Percentiles rank a stretch among this genome's conserved stretches.
phyloP scores from a whole-genome alignment of 257 asterid species.

The Solanum ossicruentum region DNA sequence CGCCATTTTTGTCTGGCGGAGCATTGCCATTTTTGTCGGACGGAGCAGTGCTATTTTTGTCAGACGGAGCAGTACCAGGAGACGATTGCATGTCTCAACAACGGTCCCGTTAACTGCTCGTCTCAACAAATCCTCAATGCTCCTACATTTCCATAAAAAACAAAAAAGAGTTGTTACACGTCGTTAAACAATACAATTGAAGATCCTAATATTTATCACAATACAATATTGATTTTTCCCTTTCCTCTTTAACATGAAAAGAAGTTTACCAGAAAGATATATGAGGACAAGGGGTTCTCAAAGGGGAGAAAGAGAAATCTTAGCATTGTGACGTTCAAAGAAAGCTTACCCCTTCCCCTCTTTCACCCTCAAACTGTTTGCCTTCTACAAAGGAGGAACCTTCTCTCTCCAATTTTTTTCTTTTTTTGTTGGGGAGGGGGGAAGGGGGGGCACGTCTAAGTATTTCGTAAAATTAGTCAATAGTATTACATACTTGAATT shows the following conservation, averaged over 20 bases:
- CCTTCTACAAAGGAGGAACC: constrained; percentile 22
- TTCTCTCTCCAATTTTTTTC: not conserved
- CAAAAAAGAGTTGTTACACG: not conserved
- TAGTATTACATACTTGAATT: not conserved
- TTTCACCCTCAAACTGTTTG: constrained; percentile 1
- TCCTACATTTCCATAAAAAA: constrained; percentile 1
- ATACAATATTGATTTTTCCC: not conserved
- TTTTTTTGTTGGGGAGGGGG: not conserved
- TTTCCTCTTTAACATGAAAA: not conserved
- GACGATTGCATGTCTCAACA: not conserved
- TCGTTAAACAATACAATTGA: not conserved
- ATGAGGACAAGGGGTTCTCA: not conserved
- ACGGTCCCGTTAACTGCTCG: constrained; percentile 1
- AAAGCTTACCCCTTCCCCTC: constrained; percentile 8
- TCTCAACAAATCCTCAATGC: constrained; percentile 2
- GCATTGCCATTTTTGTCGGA: not conserved
- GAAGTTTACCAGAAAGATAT: constrained; percentile 11
- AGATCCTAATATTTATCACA: not conserved
- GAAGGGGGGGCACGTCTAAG: no score
- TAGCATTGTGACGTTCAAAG: not conserved
- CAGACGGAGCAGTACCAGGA: not conserved
- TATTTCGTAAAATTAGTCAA: not conserved
- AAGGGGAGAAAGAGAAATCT: not conserved
- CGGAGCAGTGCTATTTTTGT: no score
- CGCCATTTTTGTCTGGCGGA: not conserved